phyloP scores from a whole-genome alignment of 306 rosid genomes.

The Biancaea sappan region DNA sequence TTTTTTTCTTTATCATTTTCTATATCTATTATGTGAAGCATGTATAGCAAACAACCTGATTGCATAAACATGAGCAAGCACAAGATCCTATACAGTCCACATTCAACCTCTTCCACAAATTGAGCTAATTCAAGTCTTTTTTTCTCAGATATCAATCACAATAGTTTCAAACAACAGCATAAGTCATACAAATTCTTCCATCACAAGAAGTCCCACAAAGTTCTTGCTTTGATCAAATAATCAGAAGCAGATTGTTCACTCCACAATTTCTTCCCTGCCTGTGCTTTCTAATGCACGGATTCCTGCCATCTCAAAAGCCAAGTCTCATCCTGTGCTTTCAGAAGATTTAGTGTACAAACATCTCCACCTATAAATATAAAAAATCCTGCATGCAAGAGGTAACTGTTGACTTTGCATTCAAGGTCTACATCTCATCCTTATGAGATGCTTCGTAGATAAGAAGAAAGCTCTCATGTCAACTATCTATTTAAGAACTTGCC shows the following conservation, averaged over 20 bases:
- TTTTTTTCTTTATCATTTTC: too few relatives aligned
- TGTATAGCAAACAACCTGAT: too few relatives aligned
- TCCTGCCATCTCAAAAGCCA: not conserved
- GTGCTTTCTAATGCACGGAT: not conserved
- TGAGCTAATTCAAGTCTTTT: too few relatives aligned
- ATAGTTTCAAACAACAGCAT: slow-evolving; percentile 17
- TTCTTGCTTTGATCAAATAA: not conserved
- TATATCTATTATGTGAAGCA: too few relatives aligned
- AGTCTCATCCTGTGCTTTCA: not conserved
- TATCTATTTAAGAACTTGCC: not conserved
- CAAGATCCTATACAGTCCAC: slow-evolving; percentile 10
- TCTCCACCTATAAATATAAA: not conserved
- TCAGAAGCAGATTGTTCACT: not conserved
- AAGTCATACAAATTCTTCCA: not conserved
- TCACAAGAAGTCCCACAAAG: not conserved
- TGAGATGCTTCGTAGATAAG: not conserved
- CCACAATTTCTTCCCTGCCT: too few relatives aligned
- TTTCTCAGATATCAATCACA: not conserved
- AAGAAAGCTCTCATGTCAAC: not conserved
- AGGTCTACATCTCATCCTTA: not conserved
- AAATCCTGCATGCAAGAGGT: not conserved
- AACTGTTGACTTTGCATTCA: not conserved
- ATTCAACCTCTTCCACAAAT: slow-evolving; percentile 19
- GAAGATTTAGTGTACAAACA: not conserved
- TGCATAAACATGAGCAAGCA: too few relatives aligned